Base-by-base conservation (phyloP, 345 rosid species). In the Eucalyptus polybractea region DNA sequence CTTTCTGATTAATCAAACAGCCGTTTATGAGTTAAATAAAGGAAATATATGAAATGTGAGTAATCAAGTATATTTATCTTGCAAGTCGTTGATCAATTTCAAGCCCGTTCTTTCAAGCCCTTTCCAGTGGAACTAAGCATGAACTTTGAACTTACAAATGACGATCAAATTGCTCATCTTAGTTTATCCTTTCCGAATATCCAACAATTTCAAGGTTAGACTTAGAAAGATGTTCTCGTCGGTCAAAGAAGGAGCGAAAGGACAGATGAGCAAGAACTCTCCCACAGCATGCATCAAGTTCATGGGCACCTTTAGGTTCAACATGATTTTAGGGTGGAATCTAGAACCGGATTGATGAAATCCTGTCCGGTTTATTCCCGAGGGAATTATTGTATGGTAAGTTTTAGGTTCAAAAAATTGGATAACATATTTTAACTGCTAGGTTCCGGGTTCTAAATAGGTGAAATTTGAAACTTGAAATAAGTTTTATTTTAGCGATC, bases 361-460 rank as follows among this genome's bases (percentile, higher is more conserved):
- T 15, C 53, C 0, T 50, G 7, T 50, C 7, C n/a, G n/a, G n/a
- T n/a, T n/a, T n/a, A n/a, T n/a, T n/a, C n/a, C n/a, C n/a, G n/a
- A n/a, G n/a, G n/a, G n/a, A n/a, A n/a, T n/a, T n/a, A n/a, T n/a
- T n/a, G 3, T 15, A 50, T 50, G 3, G 1, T 50, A 50, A 50
- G 53, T 50, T 50, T 50, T 50, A 50, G 1, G 53, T 50, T 50
- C 0, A 50, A 50, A 50, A 15, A 50, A 2, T 50, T 50, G 7
- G 7, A 50, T 6, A 50, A 50, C 19, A 50, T 15, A 50, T 50
- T 50, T 50, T 0, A 15, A 50, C 3, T 14, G 3, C 7, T 50
- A 50, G 19, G 19, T 15, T 50, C 0, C 1, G 6, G 1, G 7
- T 50, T 50, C 3, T 50, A 50, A 3, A 50, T 50, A 50, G 1